A percentile compares a stretch with the other conserved stretches of the same genome.
Evolutionary conservation across 2,329 filamentous ascomycete genomes (phyloP).

Genomic region (Plectosphaerella cucumerina): DNA sequence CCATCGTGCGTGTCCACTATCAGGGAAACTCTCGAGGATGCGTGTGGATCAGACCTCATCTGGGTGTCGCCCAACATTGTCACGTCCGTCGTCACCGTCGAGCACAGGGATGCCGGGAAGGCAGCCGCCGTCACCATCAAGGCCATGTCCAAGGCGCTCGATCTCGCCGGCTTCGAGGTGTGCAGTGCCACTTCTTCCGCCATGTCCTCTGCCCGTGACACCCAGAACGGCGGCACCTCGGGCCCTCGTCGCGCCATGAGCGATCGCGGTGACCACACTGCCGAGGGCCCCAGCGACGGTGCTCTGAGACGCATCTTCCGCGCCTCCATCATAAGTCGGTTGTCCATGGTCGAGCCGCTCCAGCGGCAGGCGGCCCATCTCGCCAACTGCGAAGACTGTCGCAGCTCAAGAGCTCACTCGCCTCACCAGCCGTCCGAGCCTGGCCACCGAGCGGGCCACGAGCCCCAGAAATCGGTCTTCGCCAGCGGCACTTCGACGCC

Average conservation of each 20-base stretch:
- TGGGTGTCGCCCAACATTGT: constrained; percentile 68
- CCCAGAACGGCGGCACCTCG: background rate
- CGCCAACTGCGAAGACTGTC: constrained; percentile 38
- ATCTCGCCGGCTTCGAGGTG: constrained; percentile 56
- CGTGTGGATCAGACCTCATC: constrained; percentile 39
- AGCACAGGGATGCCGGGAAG: constrained; percentile 39
- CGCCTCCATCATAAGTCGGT: constrained; percentile 12
- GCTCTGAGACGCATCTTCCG: constrained; percentile 22
- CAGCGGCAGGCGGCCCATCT: constrained; percentile 26
- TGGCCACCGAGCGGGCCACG: background rate
- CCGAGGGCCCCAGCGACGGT: constrained; percentile 13
- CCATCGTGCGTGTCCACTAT: constrained; percentile 69
- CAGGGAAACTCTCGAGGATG: constrained; percentile 48
- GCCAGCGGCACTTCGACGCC: background rate
- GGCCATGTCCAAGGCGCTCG: constrained; percentile 41
- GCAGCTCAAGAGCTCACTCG: constrained; percentile 13
- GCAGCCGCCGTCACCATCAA: constrained; percentile 32
- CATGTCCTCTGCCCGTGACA: constrained; percentile 17
- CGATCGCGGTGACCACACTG: constrained; percentile 14
- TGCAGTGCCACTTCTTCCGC: constrained; percentile 40
- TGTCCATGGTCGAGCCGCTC: constrained; percentile 4
- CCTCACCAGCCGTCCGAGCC: constrained; percentile 2
- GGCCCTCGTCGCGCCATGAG: constrained; percentile 12
- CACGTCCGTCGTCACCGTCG: constrained; percentile 63
- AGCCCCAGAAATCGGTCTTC: background rate